phyloP scores from a whole-genome alignment of 2,329 filamentous ascomycete species.

The Curvularia lunata region DNA sequence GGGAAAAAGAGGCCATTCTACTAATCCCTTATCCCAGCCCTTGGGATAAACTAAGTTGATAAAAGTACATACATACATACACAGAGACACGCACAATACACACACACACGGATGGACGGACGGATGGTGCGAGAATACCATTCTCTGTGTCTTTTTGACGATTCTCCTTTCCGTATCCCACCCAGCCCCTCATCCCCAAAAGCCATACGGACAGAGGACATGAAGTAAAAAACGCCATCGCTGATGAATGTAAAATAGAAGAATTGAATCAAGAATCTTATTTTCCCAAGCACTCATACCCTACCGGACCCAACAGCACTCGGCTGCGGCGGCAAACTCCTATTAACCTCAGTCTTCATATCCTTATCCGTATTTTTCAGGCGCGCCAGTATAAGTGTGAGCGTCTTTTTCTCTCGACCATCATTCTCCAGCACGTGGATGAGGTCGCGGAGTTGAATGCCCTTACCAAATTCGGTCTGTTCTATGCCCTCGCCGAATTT shows the following conservation, averaged over 20 bases:
- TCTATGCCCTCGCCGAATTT: slow-evolving; percentile 79
- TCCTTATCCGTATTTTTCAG: slow-evolving; percentile 43
- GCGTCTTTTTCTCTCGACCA: slow-evolving; percentile 67
- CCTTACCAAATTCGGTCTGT: slow-evolving; percentile 74
- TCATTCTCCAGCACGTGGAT: slow-evolving; percentile 80
- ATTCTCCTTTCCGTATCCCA: no score
- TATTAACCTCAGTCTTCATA: slow-evolving; percentile 21
- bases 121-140: no score
- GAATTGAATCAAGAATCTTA: not conserved
- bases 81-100: no score
- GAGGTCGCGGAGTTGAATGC: slow-evolving; percentile 85
- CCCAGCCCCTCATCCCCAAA: no score
- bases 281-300: not conserved
- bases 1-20: no score
- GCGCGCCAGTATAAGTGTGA: slow-evolving; percentile 39
- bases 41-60: no score
- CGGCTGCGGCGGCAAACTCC: slow-evolving; percentile 6
- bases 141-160: no score
- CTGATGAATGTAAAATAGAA: slow-evolving; percentile 23
- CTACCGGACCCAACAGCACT: not conserved
- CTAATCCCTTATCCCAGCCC: no score
- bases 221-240: slow-evolving; percentile 25
- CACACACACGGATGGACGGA: no score
- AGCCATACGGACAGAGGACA: no score
- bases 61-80: no score